These are phyloP conservation scores for Rhynchosporium agropyri DNA, from an alignment of 2,329 filamentous ascomycete species.

Conservation along the genomic window DNA sequence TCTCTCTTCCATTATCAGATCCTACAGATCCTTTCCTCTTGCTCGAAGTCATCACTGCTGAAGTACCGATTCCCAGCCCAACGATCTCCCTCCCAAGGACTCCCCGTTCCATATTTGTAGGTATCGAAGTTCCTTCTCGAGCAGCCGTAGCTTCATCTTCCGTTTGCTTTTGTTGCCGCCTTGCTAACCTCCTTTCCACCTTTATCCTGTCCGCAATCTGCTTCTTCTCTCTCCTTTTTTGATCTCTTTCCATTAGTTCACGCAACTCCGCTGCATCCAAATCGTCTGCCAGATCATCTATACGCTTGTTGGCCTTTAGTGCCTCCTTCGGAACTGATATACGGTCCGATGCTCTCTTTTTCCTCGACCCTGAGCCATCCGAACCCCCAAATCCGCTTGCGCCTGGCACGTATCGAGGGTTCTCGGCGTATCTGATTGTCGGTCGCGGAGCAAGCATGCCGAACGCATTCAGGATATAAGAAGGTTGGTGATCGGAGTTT, in stretches of 20 bases:
- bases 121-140: constrained; percentile 53
- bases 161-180: constrained; percentile 67
- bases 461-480: constrained; percentile 79
- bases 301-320: constrained; percentile 61
- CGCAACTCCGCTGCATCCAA: constrained; percentile 82
- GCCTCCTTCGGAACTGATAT: constrained; percentile 63
- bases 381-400: constrained; percentile 47
- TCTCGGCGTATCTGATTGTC: constrained; percentile 73
- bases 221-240: constrained; percentile 76
- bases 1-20: constrained; percentile 42
- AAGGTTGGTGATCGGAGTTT: constrained; percentile 67
- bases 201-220: constrained; percentile 68
- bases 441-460: constrained; percentile 85
- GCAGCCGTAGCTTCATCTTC: constrained; percentile 59
- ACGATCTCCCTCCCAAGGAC: constrained; percentile 60
- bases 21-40: constrained; percentile 52
- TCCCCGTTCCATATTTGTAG: constrained; percentile 61
- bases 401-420: constrained; percentile 58
- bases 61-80: constrained; percentile 59
- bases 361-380: constrained; percentile 48
- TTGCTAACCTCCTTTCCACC: constrained; percentile 64
- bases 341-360: constrained; percentile 54
- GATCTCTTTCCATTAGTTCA: constrained; percentile 88
- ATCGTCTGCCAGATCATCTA: constrained; percentile 78
- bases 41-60: constrained; percentile 59